Base-by-base conservation (phyloP, 176 grass and related monocot species). In the Eragrostis curvula region DNA sequence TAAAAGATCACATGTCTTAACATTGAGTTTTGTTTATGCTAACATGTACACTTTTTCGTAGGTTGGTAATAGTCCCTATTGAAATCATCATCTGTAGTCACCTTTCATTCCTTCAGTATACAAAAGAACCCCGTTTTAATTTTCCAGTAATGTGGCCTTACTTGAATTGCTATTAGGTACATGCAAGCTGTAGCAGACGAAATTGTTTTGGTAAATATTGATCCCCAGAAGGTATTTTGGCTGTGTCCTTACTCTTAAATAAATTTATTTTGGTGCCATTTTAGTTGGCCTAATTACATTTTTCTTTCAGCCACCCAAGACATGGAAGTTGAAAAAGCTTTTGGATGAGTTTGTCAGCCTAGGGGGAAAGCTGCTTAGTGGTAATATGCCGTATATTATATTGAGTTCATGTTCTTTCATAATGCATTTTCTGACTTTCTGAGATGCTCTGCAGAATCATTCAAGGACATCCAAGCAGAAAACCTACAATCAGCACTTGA, bases 141-240 rank as follows among this genome's bases (percentile, higher is more conserved):
- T 44, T 60, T 68, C 70, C 44, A 68, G 9, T 79, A 73, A 53
- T 30, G 83, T 47, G 29, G 1, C 21, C 70, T 74, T 73, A 79
- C 28, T 78, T 73, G 53, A 49, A 70, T 77, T 90, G 46, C 16
- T 88, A 85, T 62, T 86, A 98, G 96, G 86, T 98, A 95, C 81
- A 95, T 95, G 92, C 96, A 95, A 95, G 96, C 96, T 27, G 87
- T 98, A 75, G 88, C 85, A n/a, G 92, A 98, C 91, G 92, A 98
- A 79, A 75, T 95, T 88, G 77, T 93, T 71, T 84, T 93, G 75
- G 68, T 79, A 86, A 86, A 88, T 88, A 52, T 70, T 88, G 90
- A 95, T 89, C 82, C 96, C 40, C 90, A 89, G 48, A 87, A 88
- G 90, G 96, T 93, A 84, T 40, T 55, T 55, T 75, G 11, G 7